Conservation (phyloP, 2,329 filamentous ascomycete genomes). For the Monosporascus sp. region DNA sequence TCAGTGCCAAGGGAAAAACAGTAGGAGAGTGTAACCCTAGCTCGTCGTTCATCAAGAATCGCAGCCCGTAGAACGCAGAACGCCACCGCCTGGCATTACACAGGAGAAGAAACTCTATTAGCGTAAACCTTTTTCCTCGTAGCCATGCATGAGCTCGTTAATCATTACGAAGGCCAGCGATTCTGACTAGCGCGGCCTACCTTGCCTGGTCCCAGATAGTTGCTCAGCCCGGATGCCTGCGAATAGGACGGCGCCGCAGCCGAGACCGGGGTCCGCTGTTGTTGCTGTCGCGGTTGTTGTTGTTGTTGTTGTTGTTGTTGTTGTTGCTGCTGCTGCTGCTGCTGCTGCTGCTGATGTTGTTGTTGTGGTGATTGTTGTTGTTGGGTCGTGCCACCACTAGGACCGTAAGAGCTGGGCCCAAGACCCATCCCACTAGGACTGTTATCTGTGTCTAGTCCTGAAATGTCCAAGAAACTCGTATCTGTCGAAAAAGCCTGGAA, state of each 20-base stretch:
- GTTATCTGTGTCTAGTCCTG: slow-evolving; percentile 19
- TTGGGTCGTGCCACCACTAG: slow-evolving; percentile 17
- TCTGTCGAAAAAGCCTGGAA: slow-evolving; percentile 24
- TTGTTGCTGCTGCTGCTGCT: slow-evolving; percentile 20
- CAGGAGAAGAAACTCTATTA: too few species aligned
- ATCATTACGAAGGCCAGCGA: slow-evolving; percentile 19
- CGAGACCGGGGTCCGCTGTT: slow-evolving; percentile 17
- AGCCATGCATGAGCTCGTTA: slow-evolving; percentile 7
- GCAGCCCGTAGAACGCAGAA: too few species aligned
- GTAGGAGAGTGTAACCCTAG: too few species aligned
- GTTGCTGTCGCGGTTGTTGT: slow-evolving; percentile 22
- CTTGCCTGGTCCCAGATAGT: slow-evolving; percentile 17
- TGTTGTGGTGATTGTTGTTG: slow-evolving; percentile 16
- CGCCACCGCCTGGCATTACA: too few species aligned
- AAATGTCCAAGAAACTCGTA: slow-evolving; percentile 24
- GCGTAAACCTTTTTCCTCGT: slow-evolving; percentile 10
- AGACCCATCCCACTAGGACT: slow-evolving; percentile 20
- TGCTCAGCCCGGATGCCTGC: slow-evolving; percentile 20
- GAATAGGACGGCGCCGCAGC: slow-evolving; percentile 21
- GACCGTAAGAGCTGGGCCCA: slow-evolving; percentile 19
- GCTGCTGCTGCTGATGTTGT: slow-evolving; percentile 4
- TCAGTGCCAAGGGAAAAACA: too few species aligned
- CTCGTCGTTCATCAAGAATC: too few species aligned
- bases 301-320: slow-evolving; percentile 22
- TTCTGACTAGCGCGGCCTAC: slow-evolving; percentile 22